Evolutionary conservation across 805 yeast species (phyloP).

Genomic region (Candida orba): DNA sequence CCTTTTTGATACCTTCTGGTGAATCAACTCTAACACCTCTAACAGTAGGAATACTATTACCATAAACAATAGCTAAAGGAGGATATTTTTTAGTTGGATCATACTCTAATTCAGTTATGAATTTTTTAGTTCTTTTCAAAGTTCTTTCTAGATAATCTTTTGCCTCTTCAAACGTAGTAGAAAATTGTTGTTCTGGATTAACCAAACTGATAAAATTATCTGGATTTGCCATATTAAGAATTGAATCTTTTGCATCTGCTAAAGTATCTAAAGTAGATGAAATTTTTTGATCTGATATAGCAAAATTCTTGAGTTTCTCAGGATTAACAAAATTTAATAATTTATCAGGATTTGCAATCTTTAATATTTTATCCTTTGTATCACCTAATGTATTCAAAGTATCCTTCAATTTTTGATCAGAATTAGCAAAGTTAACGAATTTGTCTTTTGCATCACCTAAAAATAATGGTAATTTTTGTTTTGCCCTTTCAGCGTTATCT

Average conservation of each 20-base stretch:
- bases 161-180: slow-evolving; percentile 42
- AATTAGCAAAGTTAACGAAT: too few species aligned
- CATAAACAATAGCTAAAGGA: slow-evolving; percentile 77
- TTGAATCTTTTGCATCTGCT: neutral
- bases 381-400: too few species aligned
- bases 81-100: slow-evolving; percentile 57
- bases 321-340: neutral
- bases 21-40: slow-evolving; percentile 68
- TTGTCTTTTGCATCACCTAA: too few species aligned
- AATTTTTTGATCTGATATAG: neutral
- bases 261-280: neutral
- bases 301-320: slow-evolving; percentile 7
- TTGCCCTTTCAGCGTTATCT: neutral
- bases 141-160: slow-evolving; percentile 58
- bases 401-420: too few species aligned
- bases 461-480: too few species aligned
- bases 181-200: slow-evolving; percentile 15
- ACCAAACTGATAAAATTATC: too few species aligned
- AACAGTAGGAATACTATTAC: slow-evolving; percentile 78
- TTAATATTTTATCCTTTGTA: too few species aligned
- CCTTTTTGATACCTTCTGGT: slow-evolving; percentile 54
- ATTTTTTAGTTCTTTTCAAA: slow-evolving; percentile 51
- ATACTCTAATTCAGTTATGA: slow-evolving; percentile 47
- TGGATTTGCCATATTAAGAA: too few species aligned
- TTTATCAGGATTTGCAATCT: too few species aligned